These are phyloP conservation scores for Ceriops zippeliana DNA, from an alignment of 345 rosid species.

Conservation along the genomic window DNA sequence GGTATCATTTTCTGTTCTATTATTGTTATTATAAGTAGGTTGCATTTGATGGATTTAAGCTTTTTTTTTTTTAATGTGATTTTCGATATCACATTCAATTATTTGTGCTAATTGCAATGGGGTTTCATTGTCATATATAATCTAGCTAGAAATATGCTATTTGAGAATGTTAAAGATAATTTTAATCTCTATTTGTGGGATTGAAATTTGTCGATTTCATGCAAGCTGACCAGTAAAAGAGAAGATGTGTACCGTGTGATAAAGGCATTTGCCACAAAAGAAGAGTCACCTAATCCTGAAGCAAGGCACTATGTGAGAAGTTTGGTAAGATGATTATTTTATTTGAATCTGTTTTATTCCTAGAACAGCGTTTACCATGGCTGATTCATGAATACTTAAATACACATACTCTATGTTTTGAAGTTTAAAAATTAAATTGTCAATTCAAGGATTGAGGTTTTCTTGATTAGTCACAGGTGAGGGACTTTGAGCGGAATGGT, in stretches of 20 bases:
- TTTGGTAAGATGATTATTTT: constrained; percentile 65
- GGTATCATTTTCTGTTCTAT: constrained; percentile 39
- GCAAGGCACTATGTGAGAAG: constrained; percentile 54
- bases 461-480: constrained; percentile 87
- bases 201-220: constrained; percentile 27
- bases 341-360: constrained; percentile 3
- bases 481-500: constrained; percentile 87
- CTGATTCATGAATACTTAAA: too few relatives aligned
- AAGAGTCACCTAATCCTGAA: constrained; percentile 55
- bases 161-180: not conserved
- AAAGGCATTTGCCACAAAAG: constrained; percentile 60
- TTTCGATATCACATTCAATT: not conserved
- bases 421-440: constrained; percentile 1
- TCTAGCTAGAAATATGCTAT: too few relatives aligned
- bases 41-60: not conserved
- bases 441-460: constrained; percentile 38
- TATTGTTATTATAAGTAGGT: not conserved
- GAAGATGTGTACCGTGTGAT: constrained; percentile 77
- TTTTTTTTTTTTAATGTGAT: not conserved
- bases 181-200: constrained; percentile 3
- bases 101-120: not conserved
- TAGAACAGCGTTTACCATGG: not conserved
- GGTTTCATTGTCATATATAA: too few relatives aligned
- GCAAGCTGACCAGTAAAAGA: constrained; percentile 62
- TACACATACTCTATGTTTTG: not conserved